Evolutionary conservation across 352 stramenopile species (phyloP).

Genomic region (Phytophthora constricta): DNA sequence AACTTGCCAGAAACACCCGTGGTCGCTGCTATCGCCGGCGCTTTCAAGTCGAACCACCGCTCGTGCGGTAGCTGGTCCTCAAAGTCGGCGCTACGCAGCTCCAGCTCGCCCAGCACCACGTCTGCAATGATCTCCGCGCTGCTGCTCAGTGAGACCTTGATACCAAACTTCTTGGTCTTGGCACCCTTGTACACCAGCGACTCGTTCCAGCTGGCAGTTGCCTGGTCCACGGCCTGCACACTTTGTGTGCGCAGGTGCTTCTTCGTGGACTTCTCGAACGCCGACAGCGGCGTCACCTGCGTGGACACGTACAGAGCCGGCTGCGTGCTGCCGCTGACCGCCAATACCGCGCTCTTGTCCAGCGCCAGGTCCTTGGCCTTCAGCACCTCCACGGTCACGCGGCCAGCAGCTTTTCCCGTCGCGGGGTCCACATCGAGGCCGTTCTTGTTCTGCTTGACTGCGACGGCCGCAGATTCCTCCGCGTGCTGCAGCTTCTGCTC

Average conservation of each 20-base stretch:
- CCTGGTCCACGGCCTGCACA: constrained; percentile 22
- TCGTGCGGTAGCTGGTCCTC: constrained; percentile 66
- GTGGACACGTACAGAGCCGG: constrained; percentile 65
- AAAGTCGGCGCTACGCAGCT: constrained; percentile 58
- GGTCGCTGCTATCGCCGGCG: constrained; percentile 35
- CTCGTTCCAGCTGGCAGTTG: constrained; percentile 56
- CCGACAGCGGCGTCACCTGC: constrained; percentile 60
- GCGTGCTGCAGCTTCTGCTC: constrained; percentile 72
- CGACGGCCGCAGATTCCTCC: constrained; percentile 44
- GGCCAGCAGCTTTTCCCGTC: constrained; percentile 64
- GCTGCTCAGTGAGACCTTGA: constrained; percentile 70
- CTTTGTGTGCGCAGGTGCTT: constrained; percentile 64
- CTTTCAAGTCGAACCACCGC: constrained; percentile 61
- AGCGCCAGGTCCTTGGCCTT: constrained; percentile 42
- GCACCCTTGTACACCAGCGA: constrained; percentile 63
- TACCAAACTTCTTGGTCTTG: constrained; percentile 70
- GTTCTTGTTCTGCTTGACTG: constrained; percentile 72
- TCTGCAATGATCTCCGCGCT: constrained; percentile 69
- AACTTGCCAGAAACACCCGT: constrained; percentile 47
- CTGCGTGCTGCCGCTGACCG: constrained; percentile 37
- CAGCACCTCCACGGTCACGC: constrained; percentile 60
- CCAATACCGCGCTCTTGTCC: constrained; percentile 35
- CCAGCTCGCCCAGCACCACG: constrained; percentile 69
- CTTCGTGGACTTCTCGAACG: constrained; percentile 74
- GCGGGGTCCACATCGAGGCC: constrained; percentile 69